phyloP scores from a whole-genome alignment of 768 basidiomycete species.

The Suillus cothurnatus region DNA sequence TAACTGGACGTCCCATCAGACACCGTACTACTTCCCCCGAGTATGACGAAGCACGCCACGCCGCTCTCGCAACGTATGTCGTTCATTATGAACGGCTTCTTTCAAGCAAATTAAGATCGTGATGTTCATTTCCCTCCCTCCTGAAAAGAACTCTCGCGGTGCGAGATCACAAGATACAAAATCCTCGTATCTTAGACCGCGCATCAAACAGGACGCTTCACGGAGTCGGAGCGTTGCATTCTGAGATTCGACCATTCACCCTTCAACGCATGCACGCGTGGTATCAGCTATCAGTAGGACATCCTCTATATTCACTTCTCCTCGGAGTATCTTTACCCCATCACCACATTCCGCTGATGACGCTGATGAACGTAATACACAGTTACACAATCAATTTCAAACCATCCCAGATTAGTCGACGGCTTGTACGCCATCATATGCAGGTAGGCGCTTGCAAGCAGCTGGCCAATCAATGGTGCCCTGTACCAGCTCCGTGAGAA shows the following conservation, averaged over 20 bases:
- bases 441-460: conserved; percentile 69
- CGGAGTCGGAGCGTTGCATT: conserved; percentile 2
- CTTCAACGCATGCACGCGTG: background rate
- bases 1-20: background rate
- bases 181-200: background rate
- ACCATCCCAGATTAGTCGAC: conserved; percentile 43
- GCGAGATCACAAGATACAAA: background rate
- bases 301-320: conserved; percentile 14
- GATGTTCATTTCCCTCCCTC: background rate
- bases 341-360: conserved; percentile 2
- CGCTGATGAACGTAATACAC: background rate
- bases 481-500: conserved; percentile 76
- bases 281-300: conserved; percentile 10
- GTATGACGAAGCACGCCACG: conserved; percentile 1
- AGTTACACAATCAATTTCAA: background rate
- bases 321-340: conserved; percentile 17
- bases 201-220: background rate
- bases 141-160: background rate
- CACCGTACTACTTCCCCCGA: background rate
- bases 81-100: conserved; percentile 2
- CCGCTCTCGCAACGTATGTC: background rate
- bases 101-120: background rate
- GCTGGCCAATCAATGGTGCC: conserved; percentile 77
- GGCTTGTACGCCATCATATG: conserved; percentile 90
- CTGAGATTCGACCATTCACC: background rate